Percentiles rank a stretch among this genome's conserved stretches.
phyloP scores from a whole-genome alignment of 305 asterid species.

The Plantago lanceolata region DNA sequence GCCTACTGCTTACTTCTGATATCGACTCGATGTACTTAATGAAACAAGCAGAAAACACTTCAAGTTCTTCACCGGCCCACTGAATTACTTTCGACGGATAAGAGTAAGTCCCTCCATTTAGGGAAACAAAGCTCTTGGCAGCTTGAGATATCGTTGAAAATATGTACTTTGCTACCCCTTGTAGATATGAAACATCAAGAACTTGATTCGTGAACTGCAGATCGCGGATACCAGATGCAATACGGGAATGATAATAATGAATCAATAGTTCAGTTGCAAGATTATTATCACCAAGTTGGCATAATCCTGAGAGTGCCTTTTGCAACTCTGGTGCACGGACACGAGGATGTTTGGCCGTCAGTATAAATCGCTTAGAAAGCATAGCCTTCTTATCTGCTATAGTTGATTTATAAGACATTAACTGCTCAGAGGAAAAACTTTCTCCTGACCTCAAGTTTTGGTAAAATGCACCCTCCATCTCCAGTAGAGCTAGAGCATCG shows the following conservation, averaged over 20 bases:
- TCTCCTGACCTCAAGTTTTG: constrained; percentile 27
- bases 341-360: constrained; percentile 47
- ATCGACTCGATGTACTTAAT: constrained; percentile 37
- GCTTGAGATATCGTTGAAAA: constrained; percentile 72
- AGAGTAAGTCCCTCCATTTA: constrained; percentile 46
- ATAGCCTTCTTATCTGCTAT: constrained; percentile 48
- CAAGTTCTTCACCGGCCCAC: constrained; percentile 52
- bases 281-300: constrained; percentile 46
- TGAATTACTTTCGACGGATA: constrained; percentile 36
- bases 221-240: constrained; percentile 32
- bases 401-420: constrained; percentile 39
- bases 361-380: constrained; percentile 38
- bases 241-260: constrained; percentile 50
- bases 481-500: constrained; percentile 53
- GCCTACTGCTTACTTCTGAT: constrained; percentile 46
- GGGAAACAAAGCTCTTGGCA: constrained; percentile 43
- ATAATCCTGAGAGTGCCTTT: constrained; percentile 49
- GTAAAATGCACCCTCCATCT: constrained; percentile 50
- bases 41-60: constrained; percentile 36
- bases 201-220: constrained; percentile 35
- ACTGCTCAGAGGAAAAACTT: constrained; percentile 35
- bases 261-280: constrained; percentile 49
- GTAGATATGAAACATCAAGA: constrained; percentile 29
- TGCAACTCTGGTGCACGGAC: constrained; percentile 65
- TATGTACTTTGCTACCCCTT: constrained; percentile 35